phyloP scores from a whole-genome alignment of 1,284 basidiomycete species.

The Boletus semigastroideus region DNA sequence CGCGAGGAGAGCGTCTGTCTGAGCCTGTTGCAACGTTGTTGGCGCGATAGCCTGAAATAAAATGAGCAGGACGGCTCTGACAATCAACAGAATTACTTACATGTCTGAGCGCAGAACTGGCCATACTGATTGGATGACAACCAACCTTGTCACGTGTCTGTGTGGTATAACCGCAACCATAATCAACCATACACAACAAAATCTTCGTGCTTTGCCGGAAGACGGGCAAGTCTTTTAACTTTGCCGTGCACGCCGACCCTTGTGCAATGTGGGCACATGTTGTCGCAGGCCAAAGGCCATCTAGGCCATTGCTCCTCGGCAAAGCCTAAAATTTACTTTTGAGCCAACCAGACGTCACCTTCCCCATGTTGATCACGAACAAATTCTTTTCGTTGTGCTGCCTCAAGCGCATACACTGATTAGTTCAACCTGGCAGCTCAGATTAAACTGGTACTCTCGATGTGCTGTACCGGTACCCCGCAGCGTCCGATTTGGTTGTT shows the following conservation, averaged over 20 bases:
- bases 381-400: neutral
- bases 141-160: no score
- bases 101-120: constrained; percentile 47
- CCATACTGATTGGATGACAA: no score
- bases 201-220: constrained; percentile 7
- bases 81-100: constrained; percentile 34
- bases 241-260: fast-evolving
- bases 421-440: no score
- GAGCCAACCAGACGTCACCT: neutral
- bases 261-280: no score
- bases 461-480: neutral
- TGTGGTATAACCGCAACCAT: no score
- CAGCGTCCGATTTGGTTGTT: neutral
- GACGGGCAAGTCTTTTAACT: constrained; percentile 3
- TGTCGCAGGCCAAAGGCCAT: no score
- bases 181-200: neutral
- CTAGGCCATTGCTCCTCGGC: no score
- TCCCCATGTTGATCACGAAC: neutral
- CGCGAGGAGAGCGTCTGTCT: constrained; percentile 70
- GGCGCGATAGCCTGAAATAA: constrained; percentile 25
- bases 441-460: no score
- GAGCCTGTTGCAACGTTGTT: constrained; percentile 72
- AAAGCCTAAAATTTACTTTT: no score
- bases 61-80: neutral
- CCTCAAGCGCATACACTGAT: neutral